Evolutionary conservation across 2,329 filamentous ascomycete genomes (phyloP), one percentile per base, ranked within the genome.

Genomic region (Mycosphaerella sp.): DNA sequence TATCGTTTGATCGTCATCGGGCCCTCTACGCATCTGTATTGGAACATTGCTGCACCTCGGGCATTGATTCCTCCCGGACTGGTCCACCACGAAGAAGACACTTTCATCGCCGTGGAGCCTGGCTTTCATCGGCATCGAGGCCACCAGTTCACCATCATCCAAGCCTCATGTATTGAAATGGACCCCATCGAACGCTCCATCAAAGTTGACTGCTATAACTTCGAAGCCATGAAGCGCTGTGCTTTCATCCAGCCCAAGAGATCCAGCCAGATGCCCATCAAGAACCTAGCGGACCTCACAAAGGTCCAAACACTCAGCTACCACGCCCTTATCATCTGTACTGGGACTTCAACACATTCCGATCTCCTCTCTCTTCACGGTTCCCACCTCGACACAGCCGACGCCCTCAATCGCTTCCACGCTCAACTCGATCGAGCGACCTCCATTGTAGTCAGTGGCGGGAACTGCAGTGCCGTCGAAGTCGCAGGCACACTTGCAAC

Each of bases 31-130:
- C 61, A 68, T 60, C 52, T 71, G 32, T 69, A 68, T 58, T 70
- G 65, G 68, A 70, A 70, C 53, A 66, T 70, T 21, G 66, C 53
- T 49, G 69, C 56, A 42, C 67, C 70, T 17, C 66, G 70, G 7
- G 66, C 67, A 5, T 48, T 72, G 6, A 66, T 71, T 7, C 64
- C 64, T 12, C 56, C 65, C 13, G 59, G 63, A n/a, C 54, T 67
- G 18, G 60, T 71, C 28, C 60, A 64, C 5, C 61, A 67, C 35
- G 56, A 65, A 4, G 65, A 66, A 4, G 65, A 66, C 28, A 55
- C 64, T 8, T 72, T 72, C 56, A 60, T 68, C 35, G 55, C 61
- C n/a, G 64, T 71, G 48, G 54, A 60, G 21, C 58, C 61, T 6
- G 63, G 63, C 44, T 70, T 71, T 44, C 53, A 62, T 21, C 58